A percentile compares a stretch with the other conserved stretches of the same genome.
phyloP scores from a whole-genome alignment of 2,329 filamentous ascomycete species.

The Coccinonectria pachysandricola region DNA sequence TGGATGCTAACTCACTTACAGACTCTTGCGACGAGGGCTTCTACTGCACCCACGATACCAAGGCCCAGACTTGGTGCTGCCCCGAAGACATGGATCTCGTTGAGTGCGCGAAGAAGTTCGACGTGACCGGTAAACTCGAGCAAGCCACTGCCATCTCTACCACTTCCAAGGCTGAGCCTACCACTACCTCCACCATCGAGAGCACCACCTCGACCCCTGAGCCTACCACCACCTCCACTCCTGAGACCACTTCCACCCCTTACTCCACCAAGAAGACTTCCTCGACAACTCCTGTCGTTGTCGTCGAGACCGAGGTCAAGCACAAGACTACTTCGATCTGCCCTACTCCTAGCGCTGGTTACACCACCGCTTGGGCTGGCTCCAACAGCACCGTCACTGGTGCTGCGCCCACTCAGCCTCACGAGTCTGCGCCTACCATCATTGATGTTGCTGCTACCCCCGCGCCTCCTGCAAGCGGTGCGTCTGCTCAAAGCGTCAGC shows the following conservation, averaged over 20 bases:
- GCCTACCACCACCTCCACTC: slow-evolving; percentile 21
- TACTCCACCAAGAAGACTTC: slow-evolving; percentile 13
- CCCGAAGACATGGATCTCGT: slow-evolving; percentile 42
- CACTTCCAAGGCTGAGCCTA: slow-evolving; percentile 17
- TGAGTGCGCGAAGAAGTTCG: slow-evolving; percentile 43
- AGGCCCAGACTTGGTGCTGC: slow-evolving; percentile 48
- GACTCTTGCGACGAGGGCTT: slow-evolving; percentile 51
- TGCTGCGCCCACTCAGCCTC: slow-evolving; percentile 17
- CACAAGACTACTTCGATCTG: slow-evolving; percentile 18
- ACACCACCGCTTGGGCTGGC: slow-evolving; percentile 21
- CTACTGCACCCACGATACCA: slow-evolving; percentile 49
- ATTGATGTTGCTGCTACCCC: no score
- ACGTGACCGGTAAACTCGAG: slow-evolving; percentile 36
- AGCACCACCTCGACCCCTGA: slow-evolving; percentile 16
- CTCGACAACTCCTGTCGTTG: slow-evolving; percentile 16
- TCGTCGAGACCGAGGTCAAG: slow-evolving; percentile 10
- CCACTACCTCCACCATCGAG: slow-evolving; percentile 9
- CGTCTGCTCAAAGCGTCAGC: slow-evolving; percentile 24
- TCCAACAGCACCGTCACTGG: slow-evolving; percentile 23
- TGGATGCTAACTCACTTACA: slow-evolving; percentile 14
- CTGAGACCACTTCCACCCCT: slow-evolving; percentile 18
- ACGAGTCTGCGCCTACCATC: slow-evolving; percentile 10
- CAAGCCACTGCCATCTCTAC: slow-evolving; percentile 25
- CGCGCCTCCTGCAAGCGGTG: no score
- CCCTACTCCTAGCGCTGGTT: slow-evolving; percentile 15